Evolutionary conservation across 768 basidiomycete species (phyloP).

Genomic region (Boletus bicolor): DNA sequence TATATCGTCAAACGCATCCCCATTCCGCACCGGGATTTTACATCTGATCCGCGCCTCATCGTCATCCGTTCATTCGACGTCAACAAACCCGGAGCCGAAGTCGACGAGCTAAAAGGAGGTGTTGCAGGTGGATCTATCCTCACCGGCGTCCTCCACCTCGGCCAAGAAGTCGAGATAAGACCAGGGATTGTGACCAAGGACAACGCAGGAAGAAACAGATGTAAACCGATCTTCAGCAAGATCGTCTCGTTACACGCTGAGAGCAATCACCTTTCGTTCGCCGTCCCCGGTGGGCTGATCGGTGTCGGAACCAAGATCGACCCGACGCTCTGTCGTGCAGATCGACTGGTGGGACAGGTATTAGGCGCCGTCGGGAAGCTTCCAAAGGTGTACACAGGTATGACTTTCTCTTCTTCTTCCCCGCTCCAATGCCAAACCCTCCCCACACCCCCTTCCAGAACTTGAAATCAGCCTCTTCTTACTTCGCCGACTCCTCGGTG

Average conservation of each 20-base stretch:
- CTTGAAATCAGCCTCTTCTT: constrained; percentile 93
- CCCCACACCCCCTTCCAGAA: constrained; percentile 43
- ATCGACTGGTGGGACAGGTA: constrained; percentile 95
- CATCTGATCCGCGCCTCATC: constrained; percentile 87
- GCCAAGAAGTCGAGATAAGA: constrained; percentile 93
- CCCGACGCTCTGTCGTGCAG: constrained; percentile 94
- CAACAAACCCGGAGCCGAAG: constrained; percentile 97
- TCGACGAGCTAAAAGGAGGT: constrained; percentile 96
- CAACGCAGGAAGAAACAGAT: constrained; percentile 80
- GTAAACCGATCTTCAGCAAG: constrained; percentile 88
- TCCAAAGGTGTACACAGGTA: constrained; percentile 89
- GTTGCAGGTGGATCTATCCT: constrained; percentile 97
- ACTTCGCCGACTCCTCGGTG: constrained; percentile 92
- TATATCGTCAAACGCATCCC: constrained; percentile 98
- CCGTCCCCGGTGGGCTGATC: constrained; percentile 96
- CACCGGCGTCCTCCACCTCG: constrained; percentile 84
- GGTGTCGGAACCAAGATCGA: constrained; percentile 98
- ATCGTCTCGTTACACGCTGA: constrained; percentile 95
- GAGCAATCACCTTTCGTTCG: constrained; percentile 90
- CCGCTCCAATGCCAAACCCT: no score
- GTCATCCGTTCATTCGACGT: constrained; percentile 99
- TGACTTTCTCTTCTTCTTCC: neutral
- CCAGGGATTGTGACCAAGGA: constrained; percentile 98
- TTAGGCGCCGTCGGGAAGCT: constrained; percentile 92
- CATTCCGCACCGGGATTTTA: constrained; percentile 90